Percentiles rank a stretch among this genome's conserved stretches.
phyloP scores from a whole-genome alignment of 805 yeast genomes.

The Yarrowia sp. region DNA sequence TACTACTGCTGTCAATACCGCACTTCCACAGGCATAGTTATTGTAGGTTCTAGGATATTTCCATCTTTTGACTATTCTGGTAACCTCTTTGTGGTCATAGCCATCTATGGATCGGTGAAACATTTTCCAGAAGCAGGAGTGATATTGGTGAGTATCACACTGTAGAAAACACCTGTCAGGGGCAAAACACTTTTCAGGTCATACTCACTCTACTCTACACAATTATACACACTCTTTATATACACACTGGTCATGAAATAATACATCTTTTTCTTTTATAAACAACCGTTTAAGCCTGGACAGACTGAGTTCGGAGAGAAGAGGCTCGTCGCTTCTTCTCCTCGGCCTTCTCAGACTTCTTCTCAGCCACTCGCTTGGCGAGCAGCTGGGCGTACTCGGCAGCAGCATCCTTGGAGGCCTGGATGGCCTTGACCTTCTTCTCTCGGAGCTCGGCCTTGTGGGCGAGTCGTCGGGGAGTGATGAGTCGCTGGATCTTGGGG shows the following conservation, averaged over 20 bases:
- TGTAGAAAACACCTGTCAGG: no score
- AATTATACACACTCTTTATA: not conserved
- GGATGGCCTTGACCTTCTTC: constrained; percentile 93
- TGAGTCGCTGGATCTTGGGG: constrained; percentile 99
- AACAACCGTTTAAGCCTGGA: constrained; percentile 26
- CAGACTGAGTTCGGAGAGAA: constrained; percentile 57
- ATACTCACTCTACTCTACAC: no score
- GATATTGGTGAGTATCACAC: no score
- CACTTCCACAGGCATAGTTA: no score
- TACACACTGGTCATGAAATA: not conserved
- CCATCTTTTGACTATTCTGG: no score
- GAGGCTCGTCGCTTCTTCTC: constrained; percentile 99
- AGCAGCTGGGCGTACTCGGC: constrained; percentile 99
- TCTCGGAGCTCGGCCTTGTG: constrained; percentile 97
- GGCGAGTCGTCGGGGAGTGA: constrained; percentile 98
- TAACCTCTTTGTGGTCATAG: no score
- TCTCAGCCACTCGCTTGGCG: constrained; percentile 97
- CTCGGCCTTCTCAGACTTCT: constrained; percentile 98
- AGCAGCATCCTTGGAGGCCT: constrained; percentile 99
- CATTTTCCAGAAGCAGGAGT: no score
- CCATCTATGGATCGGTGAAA: no score
- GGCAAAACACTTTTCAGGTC: no score
- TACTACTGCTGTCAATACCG: no score
- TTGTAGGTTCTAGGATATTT: no score
- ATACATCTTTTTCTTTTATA: constrained; percentile 23